Percentiles rank a stretch among this genome's conserved stretches.
Evolutionary conservation across 2,329 filamentous ascomycete genomes (phyloP).

Genomic region (Cercospora brassicicola): DNA sequence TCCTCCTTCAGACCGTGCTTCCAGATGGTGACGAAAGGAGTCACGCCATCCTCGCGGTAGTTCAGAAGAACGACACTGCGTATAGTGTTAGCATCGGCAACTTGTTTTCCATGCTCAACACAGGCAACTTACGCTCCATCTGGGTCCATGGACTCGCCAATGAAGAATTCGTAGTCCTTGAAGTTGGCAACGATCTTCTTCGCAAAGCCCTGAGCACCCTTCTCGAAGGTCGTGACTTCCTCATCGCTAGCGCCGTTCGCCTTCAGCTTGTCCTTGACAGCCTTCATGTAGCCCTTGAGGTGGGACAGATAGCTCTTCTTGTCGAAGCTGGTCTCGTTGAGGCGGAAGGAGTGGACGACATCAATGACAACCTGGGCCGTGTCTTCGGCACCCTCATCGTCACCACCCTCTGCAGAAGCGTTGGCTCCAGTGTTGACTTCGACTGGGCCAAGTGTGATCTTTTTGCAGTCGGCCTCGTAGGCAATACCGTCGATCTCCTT

Average conservation of each 20-base stretch:
- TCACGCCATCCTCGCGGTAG: conserved; percentile 94
- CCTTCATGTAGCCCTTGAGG: conserved; percentile 96
- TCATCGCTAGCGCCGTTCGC: conserved; percentile 62
- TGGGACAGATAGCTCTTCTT: conserved; percentile 83
- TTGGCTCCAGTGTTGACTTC: conserved; percentile 83
- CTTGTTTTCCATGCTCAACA: neutral
- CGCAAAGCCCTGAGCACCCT: conserved; percentile 68
- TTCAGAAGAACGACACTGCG: conserved; percentile 83
- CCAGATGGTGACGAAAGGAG: conserved; percentile 87
- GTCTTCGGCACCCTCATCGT: conserved; percentile 70
- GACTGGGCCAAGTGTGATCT: conserved; percentile 77
- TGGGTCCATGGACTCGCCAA: conserved; percentile 87
- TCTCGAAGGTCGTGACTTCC: conserved; percentile 76
- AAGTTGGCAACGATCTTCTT: conserved; percentile 85
- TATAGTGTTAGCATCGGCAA: neutral
- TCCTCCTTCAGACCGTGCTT: conserved; percentile 86
- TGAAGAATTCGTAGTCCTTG: conserved; percentile 95
- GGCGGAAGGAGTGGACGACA: conserved; percentile 87
- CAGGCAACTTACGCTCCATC: conserved; percentile 78
- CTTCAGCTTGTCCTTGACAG: conserved; percentile 70
- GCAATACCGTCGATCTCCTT: conserved; percentile 76
- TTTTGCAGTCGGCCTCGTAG: conserved; percentile 89
- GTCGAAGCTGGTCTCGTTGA: conserved; percentile 74
- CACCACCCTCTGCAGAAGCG: conserved; percentile 84
- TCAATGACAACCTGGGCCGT: conserved; percentile 76